Percentiles rank a stretch among this genome's conserved stretches.
Conservation (phyloP, 2,329 filamentous ascomycete species). For the Fusarium sp. region DNA sequence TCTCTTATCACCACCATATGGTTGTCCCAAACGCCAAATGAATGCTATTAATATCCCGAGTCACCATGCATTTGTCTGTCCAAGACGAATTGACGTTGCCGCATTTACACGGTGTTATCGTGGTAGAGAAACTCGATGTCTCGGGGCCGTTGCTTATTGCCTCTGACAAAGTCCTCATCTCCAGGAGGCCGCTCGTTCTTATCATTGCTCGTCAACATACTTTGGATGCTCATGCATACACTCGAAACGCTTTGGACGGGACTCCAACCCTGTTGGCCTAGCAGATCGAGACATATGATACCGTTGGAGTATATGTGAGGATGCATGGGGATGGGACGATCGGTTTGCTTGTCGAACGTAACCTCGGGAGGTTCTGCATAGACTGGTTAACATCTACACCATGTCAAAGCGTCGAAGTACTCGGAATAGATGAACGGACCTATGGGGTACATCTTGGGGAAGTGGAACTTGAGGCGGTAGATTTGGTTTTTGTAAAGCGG, state of each 20-base stretch:
- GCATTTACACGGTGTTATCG: constrained; percentile 78
- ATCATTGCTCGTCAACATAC: constrained; percentile 96
- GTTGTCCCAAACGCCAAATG: constrained; percentile 41
- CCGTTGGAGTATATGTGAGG: constrained; percentile 99
- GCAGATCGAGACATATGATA: constrained; percentile 96
- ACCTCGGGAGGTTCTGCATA: constrained; percentile 90
- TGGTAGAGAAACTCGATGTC: constrained; percentile 97
- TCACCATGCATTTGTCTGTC: constrained; percentile 8
- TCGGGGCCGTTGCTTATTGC: constrained; percentile 81
- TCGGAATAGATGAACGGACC: constrained; percentile 66
- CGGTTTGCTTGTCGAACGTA: constrained; percentile 78
- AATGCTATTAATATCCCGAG: constrained; percentile 39
- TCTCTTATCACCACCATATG: constrained; percentile 21
- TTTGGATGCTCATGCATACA: constrained; percentile 96
- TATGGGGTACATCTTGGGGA: constrained; percentile 88
- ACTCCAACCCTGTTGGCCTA: constrained; percentile 90
- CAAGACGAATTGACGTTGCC: not conserved
- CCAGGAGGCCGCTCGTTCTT: constrained; percentile 92
- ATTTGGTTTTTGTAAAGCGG: constrained; percentile 85
- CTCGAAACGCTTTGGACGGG: constrained; percentile 98
- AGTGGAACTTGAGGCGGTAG: constrained; percentile 89
- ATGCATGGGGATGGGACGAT: constrained; percentile 86
- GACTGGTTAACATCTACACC: constrained; percentile 17
- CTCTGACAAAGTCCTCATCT: constrained; percentile 88
- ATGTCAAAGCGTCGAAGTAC: not conserved